These are phyloP conservation scores for Drechslera avenae DNA, from an alignment of 2,329 filamentous ascomycete species.

Conservation along the genomic window DNA sequence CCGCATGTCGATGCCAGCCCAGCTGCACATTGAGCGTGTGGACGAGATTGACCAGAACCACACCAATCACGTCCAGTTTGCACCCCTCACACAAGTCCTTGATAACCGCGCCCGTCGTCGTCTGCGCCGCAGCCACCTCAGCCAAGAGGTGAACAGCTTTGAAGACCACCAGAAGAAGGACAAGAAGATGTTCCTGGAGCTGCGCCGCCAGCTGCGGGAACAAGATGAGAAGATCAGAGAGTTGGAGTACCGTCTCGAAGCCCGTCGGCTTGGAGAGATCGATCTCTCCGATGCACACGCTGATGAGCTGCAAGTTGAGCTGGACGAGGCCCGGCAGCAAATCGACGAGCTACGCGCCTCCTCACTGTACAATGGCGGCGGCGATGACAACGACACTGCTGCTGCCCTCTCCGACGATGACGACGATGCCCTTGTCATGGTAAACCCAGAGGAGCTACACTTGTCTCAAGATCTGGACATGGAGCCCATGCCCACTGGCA, in stretches of 20 bases:
- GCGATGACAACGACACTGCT: constrained; percentile 26
- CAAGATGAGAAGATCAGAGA: constrained; percentile 46
- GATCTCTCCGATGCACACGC: constrained; percentile 45
- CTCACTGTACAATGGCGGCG: constrained; percentile 37
- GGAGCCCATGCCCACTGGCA: constrained; percentile 31
- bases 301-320: constrained; percentile 40
- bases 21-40: constrained; percentile 33
- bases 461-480: constrained; percentile 39
- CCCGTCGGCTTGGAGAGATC: constrained; percentile 46
- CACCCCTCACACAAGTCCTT: constrained; percentile 41
- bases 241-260: constrained; percentile 46
- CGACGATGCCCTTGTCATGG: constrained; percentile 38
- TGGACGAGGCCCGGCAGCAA: constrained; percentile 43
- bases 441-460: constrained; percentile 43
- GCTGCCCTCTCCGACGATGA: constrained; percentile 36
- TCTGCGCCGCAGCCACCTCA: constrained; percentile 49
- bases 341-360: constrained; percentile 44
- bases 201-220: constrained; percentile 45
- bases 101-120: constrained; percentile 45
- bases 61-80: constrained; percentile 40
- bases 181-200: constrained; percentile 44
- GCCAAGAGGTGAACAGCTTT: constrained; percentile 49
- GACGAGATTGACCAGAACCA: constrained; percentile 30
- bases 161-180: constrained; percentile 47
- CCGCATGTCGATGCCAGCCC: constrained; percentile 46